These are phyloP conservation scores for Leucoagaricus sp. DNA, from an alignment of 1,284 basidiomycete species.

Conservation along the genomic window DNA sequence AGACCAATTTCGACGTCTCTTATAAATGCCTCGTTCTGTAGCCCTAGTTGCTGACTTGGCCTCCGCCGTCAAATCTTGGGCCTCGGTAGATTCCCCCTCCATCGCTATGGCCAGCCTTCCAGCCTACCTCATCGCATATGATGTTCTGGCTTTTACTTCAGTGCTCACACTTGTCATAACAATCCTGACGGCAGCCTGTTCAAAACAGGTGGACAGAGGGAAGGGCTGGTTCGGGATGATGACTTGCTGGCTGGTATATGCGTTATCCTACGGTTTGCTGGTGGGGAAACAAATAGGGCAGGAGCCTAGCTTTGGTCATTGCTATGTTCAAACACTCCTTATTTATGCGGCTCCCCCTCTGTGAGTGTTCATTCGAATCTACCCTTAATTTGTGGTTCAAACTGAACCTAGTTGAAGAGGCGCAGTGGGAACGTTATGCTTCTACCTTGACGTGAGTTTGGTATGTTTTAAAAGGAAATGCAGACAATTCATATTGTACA, in stretches of 20 bases:
- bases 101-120: neutral
- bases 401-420: slow-evolving; percentile 4
- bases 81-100: neutral
- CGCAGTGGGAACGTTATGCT: slow-evolving; percentile 10
- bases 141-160: slow-evolving; percentile 7
- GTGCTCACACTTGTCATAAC: neutral
- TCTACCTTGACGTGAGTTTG: slow-evolving; percentile 8
- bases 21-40: neutral
- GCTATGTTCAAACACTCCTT: slow-evolving; percentile 25
- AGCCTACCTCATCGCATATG: slow-evolving; percentile 3
- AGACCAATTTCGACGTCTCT: too few species aligned
- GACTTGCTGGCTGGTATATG: slow-evolving; percentile 26
- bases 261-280: slow-evolving; percentile 25
- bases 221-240: slow-evolving; percentile 25
- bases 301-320: slow-evolving; percentile 23
- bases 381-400: neutral
- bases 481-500: neutral
- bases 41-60: too few species aligned
- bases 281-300: slow-evolving; percentile 26
- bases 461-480: neutral
- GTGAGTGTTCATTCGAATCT: slow-evolving; percentile 14
- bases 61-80: neutral
- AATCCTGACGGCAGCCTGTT: slow-evolving; percentile 1
- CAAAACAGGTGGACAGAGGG: slow-evolving; percentile 18
- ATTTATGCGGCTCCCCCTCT: slow-evolving; percentile 25